Percentiles rank a stretch among this genome's conserved stretches.
phyloP scores from a whole-genome alignment of 441 rosid genomes.

The Breynia disticha region DNA sequence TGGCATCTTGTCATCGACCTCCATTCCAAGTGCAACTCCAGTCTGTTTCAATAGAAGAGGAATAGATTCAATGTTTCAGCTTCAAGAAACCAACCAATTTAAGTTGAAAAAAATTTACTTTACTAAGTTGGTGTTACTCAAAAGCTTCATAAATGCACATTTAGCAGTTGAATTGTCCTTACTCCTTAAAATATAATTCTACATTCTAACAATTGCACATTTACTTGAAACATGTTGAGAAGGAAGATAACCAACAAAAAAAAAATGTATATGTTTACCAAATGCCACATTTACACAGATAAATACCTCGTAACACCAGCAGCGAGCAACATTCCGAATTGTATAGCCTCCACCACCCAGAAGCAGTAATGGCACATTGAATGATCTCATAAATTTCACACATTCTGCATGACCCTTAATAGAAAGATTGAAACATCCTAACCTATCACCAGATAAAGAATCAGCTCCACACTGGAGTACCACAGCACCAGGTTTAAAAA shows the following conservation, averaged over 20 bases:
- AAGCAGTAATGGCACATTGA: conserved; percentile 49
- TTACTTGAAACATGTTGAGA: too few species aligned
- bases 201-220: too few species aligned
- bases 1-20: conserved; percentile 61
- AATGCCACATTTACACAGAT: too few species aligned
- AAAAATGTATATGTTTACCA: too few species aligned
- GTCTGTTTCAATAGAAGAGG: conserved; percentile 22
- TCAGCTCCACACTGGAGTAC: conserved; percentile 61
- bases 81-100: background rate
- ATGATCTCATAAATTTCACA: conserved; percentile 55
- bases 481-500: conserved; percentile 53
- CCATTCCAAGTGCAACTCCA: conserved; percentile 62
- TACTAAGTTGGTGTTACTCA: background rate
- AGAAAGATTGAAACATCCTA: conserved; percentile 58
- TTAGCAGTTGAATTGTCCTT: too few species aligned
- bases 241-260: too few species aligned
- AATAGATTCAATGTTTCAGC: background rate
- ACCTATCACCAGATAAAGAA: conserved; percentile 53
- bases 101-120: background rate
- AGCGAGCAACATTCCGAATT: conserved; percentile 56
- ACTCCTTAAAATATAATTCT: too few species aligned
- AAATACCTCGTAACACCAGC: conserved; percentile 58
- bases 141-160: too few species aligned
- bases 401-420: conserved; percentile 64
- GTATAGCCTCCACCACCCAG: conserved; percentile 63